phyloP scores from a whole-genome alignment of 2,329 filamentous ascomycete genomes.

The Capronia epimyces region DNA sequence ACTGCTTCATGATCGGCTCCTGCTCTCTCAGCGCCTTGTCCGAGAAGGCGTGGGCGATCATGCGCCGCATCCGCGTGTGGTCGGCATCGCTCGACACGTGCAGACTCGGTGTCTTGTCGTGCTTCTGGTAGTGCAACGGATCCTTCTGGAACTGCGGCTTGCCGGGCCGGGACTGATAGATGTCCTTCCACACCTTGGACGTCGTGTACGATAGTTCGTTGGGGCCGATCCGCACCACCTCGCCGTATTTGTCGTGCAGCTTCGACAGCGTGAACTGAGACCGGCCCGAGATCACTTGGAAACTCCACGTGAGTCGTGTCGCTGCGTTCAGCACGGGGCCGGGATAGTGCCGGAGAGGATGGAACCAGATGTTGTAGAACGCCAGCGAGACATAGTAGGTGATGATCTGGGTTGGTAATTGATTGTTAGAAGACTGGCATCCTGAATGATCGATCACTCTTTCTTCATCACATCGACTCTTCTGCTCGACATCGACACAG shows the following conservation, averaged over 20 bases:
- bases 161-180: conserved; percentile 23
- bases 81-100: conserved; percentile 16
- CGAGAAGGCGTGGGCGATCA: conserved; percentile 40
- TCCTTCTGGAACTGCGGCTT: conserved; percentile 5
- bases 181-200: conserved; percentile 30
- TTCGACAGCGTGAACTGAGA: conserved; percentile 7
- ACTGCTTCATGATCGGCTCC: conserved; percentile 29
- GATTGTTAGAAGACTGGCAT: too few relatives aligned
- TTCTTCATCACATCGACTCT: too few relatives aligned
- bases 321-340: conserved; percentile 24
- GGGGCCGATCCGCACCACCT: conserved; percentile 32
- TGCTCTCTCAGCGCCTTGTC: conserved; percentile 40
- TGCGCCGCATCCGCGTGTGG: conserved; percentile 31
- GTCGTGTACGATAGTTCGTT: conserved; percentile 31
- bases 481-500: too few relatives aligned
- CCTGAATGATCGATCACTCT: too few relatives aligned
- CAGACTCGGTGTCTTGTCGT: neutral
- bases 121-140: neutral
- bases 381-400: too few relatives aligned
- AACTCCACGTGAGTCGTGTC: neutral
- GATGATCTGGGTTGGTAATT: too few relatives aligned
- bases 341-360: conserved; percentile 29
- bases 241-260: conserved; percentile 32
- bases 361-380: conserved; percentile 25
- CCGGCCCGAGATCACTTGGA: neutral